Conservation (phyloP, 257 asterid genomes). For the Primulina huaijiensis region DNA sequence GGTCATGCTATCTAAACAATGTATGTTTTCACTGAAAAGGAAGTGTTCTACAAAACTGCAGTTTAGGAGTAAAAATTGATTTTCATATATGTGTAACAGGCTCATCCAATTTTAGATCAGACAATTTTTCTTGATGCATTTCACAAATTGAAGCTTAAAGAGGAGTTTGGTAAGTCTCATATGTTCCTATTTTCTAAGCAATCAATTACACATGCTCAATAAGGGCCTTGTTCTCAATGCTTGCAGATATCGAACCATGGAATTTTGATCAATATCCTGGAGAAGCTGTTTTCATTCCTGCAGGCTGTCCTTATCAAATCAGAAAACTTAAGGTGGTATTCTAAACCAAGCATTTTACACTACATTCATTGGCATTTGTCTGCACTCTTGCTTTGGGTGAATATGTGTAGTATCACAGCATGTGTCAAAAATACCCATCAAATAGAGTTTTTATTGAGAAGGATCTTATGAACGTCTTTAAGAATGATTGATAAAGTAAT, state of each 20-base stretch:
- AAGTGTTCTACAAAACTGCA: constrained; percentile 12
- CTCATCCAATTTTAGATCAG: constrained; percentile 90
- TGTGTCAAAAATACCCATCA: constrained; percentile 13
- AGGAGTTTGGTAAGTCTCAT: constrained; percentile 78
- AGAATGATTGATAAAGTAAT: background rate
- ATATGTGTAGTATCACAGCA: constrained; percentile 4
- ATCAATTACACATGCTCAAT: constrained; percentile 15
- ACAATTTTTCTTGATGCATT: constrained; percentile 73
- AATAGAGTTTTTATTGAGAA: background rate
- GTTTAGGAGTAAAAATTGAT: constrained; percentile 11
- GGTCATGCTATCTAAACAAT: constrained; percentile 44
- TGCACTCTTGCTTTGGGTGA: background rate
- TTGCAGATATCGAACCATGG: constrained; percentile 88
- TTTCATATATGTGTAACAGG: constrained; percentile 43
- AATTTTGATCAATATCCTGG: constrained; percentile 76
- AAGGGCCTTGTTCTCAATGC: constrained; percentile 22
- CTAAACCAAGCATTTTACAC: background rate
- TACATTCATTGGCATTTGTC: constrained; percentile 3
- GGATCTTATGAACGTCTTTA: background rate
- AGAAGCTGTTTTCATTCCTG: constrained; percentile 94
- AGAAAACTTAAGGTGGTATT: constrained; percentile 66
- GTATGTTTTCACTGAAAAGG: constrained; percentile 35
- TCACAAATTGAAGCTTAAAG: constrained; percentile 88
- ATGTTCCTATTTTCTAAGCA: constrained; percentile 10
- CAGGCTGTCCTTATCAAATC: constrained; percentile 96